Conservation (phyloP, 116 monocot genomes). For the Zostera marina region DNA sequence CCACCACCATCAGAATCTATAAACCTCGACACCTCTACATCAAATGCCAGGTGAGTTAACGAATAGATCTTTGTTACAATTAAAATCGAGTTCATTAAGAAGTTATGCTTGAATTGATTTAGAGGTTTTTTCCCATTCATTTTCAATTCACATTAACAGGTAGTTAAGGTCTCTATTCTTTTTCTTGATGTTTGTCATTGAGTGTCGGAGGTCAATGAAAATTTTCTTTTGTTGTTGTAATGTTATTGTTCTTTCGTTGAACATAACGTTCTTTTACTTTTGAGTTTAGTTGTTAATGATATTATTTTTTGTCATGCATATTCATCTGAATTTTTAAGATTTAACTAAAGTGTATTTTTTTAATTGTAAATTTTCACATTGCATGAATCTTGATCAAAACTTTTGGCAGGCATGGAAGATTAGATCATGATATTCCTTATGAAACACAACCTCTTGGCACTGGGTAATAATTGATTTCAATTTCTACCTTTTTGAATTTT, state of each 20-base stretch:
- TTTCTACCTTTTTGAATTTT: neutral
- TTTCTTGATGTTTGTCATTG: too few relatives aligned
- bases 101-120: too few relatives aligned
- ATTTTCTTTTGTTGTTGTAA: too few relatives aligned
- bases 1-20: conserved; percentile 4
- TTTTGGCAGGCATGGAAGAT: conserved; percentile 4
- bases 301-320: neutral
- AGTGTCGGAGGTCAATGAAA: too few relatives aligned
- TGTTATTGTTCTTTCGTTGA: too few relatives aligned
- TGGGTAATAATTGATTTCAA: neutral
- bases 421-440: conserved; percentile 6
- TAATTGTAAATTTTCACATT: neutral
- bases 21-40: conserved; percentile 1
- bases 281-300: too few relatives aligned
- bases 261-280: too few relatives aligned
- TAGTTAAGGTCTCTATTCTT: too few relatives aligned
- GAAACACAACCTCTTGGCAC: conserved; percentile 12
- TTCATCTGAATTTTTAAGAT: neutral
- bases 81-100: too few relatives aligned
- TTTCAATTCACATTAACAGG: too few relatives aligned
- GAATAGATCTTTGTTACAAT: too few relatives aligned
- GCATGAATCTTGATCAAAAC: neutral
- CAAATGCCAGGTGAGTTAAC: conserved; percentile 12
- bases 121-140: too few relatives aligned
- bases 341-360: neutral